phyloP scores from a whole-genome alignment of 352 stramenopile genomes.

The Pythium aristosporum region DNA sequence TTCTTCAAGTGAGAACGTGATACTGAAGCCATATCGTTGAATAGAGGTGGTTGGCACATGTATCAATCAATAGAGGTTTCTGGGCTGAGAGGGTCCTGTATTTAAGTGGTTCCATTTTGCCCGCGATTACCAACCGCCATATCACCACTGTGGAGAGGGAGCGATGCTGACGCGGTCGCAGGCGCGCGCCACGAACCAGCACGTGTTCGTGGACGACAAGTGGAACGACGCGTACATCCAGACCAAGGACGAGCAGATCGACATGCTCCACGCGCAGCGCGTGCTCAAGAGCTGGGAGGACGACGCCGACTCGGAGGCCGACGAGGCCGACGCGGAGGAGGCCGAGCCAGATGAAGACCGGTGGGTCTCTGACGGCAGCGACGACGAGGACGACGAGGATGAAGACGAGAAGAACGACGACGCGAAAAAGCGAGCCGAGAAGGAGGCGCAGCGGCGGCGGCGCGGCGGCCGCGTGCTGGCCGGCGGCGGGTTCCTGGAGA shows the following conservation, averaged over 20 bases:
- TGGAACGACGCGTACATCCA: slow-evolving; percentile 85
- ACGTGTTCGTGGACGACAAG: slow-evolving; percentile 79
- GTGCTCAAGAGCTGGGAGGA: slow-evolving; percentile 52
- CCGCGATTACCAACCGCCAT: not conserved
- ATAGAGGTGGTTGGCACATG: slow-evolving; percentile 4
- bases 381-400: slow-evolving; percentile 13
- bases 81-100: not conserved
- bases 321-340: slow-evolving; percentile 17
- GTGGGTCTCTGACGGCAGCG: slow-evolving; percentile 22
- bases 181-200: slow-evolving; percentile 59
- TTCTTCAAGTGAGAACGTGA: slow-evolving; percentile 78
- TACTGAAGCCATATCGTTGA: slow-evolving; percentile 27
- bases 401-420: slow-evolving; percentile 11
- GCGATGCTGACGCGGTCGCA: slow-evolving; percentile 70
- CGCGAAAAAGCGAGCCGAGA: not conserved
- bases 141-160: not conserved
- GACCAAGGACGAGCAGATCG: slow-evolving; percentile 83
- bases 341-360: slow-evolving; percentile 21
- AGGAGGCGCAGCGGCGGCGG: not conserved
- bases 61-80: not conserved
- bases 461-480: slow-evolving; percentile 11
- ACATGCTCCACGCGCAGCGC: slow-evolving; percentile 56
- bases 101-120: slow-evolving; percentile 4
- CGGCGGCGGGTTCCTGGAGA: slow-evolving; percentile 36
- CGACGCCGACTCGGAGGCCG: slow-evolving; percentile 36